Evolutionary conservation across 164 flowering plant species (phyloP).

Genomic region (Warburgia ugandensis): DNA sequence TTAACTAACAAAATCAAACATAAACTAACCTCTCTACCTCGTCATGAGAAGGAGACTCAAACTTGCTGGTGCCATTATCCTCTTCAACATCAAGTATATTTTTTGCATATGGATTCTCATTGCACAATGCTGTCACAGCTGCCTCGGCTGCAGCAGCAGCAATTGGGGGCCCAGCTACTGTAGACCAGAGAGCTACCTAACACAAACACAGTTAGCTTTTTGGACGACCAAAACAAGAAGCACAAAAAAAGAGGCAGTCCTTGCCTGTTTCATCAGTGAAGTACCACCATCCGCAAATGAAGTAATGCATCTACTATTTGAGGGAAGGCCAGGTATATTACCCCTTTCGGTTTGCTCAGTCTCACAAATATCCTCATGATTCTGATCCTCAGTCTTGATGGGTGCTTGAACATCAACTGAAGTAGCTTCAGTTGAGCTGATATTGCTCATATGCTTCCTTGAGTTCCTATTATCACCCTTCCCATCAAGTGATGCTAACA

Average conservation of each 20-base stretch:
- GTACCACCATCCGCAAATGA: conserved; percentile 37
- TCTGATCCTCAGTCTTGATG: conserved; percentile 19
- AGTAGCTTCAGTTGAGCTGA: conserved; percentile 19
- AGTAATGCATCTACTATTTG: conserved; percentile 39
- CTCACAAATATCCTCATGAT: conserved; percentile 19
- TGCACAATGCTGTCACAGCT: conserved; percentile 60
- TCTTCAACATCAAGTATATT: conserved; percentile 45
- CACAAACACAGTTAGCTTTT: conserved; percentile 7
- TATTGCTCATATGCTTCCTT: conserved; percentile 12
- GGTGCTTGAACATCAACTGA: conserved; percentile 28
- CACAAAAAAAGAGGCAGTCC: not conserved
- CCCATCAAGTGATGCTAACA: conserved; percentile 35
- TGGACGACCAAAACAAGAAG: not conserved
- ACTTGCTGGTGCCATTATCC: conserved; percentile 13
- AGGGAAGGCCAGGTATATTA: conserved; percentile 37
- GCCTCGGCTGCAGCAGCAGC: conserved; percentile 78
- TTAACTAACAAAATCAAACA: not conserved
- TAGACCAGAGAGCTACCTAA: conserved; percentile 62
- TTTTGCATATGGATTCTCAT: conserved; percentile 48
- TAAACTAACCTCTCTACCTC: conserved; percentile 38
- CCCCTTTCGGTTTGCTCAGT: conserved; percentile 29
- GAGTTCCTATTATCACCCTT: conserved; percentile 17
- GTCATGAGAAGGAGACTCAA: conserved; percentile 17
- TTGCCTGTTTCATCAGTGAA: conserved; percentile 81
- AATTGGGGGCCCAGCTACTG: conserved; percentile 56